Base-by-base conservation (phyloP, 345 rosid species). In the Eucalyptus sp. region DNA sequence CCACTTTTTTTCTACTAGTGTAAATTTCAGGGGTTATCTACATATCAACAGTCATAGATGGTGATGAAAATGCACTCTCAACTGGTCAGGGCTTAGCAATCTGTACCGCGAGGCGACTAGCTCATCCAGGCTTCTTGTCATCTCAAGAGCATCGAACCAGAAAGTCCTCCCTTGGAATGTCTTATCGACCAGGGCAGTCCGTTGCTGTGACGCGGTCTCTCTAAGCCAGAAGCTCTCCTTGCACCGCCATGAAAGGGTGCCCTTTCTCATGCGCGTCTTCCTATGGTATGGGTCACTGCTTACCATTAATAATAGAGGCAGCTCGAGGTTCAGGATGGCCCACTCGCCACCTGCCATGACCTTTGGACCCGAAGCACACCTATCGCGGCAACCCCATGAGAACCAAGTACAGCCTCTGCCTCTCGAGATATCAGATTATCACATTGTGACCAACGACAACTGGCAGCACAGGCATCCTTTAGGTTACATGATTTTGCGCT, bases 161-260 rank as follows among this genome's bases (percentile, higher is more conserved):
- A 98, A 95, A 90, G 98, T 96, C 86, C 94, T 98, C 64, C 99
- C 99, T 2, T 98, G 97, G 99, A 97, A 94, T 93, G 98, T 95
- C 14, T 96, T 95, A 2, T 93, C 99, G 25, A 95, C 97, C 4
- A 97, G 98, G 91, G 98, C 99, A 4, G 87, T 98, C 43, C 90
- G 97, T 50, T 97, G 98, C 91, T 95, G 90, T 13, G 99, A 98
- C 91, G 95, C 99, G 0, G 96, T 96, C 80, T 98, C 99, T 0
- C 91, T 98, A 10, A 97, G 99, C 94, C 99, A 95, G 88, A 98
- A 98, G 92, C 97, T 98, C 22, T 98, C 99, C 11, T 89, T 96
- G 37, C 37, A 3, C 37, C 37, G 37, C 37, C 37, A 33, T 33
- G 37, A 33, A 33, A 33, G 37, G 37, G 37, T 33, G 37, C 43